Base-by-base conservation (phyloP, 768 basidiomycete genomes). In the Royoungia palumana region DNA sequence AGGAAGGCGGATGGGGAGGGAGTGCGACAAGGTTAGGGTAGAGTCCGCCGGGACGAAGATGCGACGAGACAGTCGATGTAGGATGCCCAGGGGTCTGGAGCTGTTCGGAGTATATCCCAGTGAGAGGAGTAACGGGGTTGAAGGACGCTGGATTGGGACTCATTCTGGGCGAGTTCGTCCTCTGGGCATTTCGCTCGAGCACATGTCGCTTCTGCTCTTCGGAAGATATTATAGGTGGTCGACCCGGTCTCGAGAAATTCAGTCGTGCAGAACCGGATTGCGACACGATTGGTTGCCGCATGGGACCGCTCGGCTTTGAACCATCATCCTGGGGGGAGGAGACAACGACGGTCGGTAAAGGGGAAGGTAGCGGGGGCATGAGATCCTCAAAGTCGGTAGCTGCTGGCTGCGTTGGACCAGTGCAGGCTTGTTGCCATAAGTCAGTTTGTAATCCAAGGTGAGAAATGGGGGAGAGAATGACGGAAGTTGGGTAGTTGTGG, bases 161-260 rank as follows among this genome's bases (percentile, higher is more conserved):
- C 16, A 49, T 57, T 28, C 41, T 61, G n/a, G 70, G 68, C 34
- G 72, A 68, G 28, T 62, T 65, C 13, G 60, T 45, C 46, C 74
- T 68, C 44, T 62, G 71, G 27, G 76, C 69, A 65, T 87, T 86
- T 38, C 87, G 75, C 64, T 83, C 78, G 42, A 88, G 68, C 14
- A 76, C 76, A 38, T 64, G 65, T 27, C 68, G 70, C 49, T 79
- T 75, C 48, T 66, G 57, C 24, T 69, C 69, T 37, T 70, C 66
- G 24, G 73, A 68, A 11, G 65, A 67, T 20, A 66, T 57, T 54
- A 72, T 72, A 0, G 65, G 66, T 16, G 76, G 74, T 19, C 78
- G 76, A 45, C 77, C 75, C 39, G 85, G 83, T 41, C 83, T 72
- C 20, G 87, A 87, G 58, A 82, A 87, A 60, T 86, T 87, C 25